Conservation (phyloP, 1,139 yeast genomes). For the Debaryomyces robertsiae region DNA sequence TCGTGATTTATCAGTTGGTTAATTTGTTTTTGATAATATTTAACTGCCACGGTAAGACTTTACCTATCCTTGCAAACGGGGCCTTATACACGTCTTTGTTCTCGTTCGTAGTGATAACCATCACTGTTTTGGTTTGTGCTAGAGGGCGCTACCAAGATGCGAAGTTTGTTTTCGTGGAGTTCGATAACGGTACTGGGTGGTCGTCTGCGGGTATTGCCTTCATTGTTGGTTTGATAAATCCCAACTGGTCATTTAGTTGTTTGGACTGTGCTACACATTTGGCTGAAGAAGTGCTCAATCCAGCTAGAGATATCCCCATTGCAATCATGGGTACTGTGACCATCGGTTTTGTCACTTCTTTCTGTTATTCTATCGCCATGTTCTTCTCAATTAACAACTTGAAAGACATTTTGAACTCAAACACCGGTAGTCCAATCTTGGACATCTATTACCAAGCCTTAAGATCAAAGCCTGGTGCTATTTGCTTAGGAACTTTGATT, state of each 20-base stretch:
- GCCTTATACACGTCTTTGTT: slow-evolving; percentile 40
- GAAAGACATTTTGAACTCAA: slow-evolving; percentile 28
- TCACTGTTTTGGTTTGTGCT: slow-evolving; percentile 41
- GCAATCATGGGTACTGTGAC: slow-evolving; percentile 47
- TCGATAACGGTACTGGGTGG: slow-evolving; percentile 46
- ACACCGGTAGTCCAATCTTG: slow-evolving; percentile 44
- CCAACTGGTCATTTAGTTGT: slow-evolving; percentile 48
- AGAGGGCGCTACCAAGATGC: slow-evolving; percentile 40
- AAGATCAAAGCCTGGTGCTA: slow-evolving; percentile 39
- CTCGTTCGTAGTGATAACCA: slow-evolving; percentile 38
- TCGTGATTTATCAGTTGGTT: slow-evolving; percentile 48
- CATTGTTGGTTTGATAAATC: slow-evolving; percentile 46
- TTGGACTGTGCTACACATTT: slow-evolving; percentile 47
- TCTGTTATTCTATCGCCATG: slow-evolving; percentile 45
- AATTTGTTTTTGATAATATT: slow-evolving; percentile 36
- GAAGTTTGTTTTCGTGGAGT: slow-evolving; percentile 41
- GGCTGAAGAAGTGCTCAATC: slow-evolving; percentile 41
- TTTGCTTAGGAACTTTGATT: slow-evolving; percentile 36
- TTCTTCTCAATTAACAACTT: slow-evolving; percentile 42
- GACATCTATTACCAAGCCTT: slow-evolving; percentile 46
- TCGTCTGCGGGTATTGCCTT: slow-evolving; percentile 43
- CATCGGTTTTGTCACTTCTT: slow-evolving; percentile 43
- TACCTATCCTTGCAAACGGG: slow-evolving; percentile 39
- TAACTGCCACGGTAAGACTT: slow-evolving; percentile 40
- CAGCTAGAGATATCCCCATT: slow-evolving; percentile 43